Percentiles rank a stretch among this genome's conserved stretches.
phyloP scores from a whole-genome alignment of 1,139 yeast genomes.

The Taphrina wiesneri region DNA sequence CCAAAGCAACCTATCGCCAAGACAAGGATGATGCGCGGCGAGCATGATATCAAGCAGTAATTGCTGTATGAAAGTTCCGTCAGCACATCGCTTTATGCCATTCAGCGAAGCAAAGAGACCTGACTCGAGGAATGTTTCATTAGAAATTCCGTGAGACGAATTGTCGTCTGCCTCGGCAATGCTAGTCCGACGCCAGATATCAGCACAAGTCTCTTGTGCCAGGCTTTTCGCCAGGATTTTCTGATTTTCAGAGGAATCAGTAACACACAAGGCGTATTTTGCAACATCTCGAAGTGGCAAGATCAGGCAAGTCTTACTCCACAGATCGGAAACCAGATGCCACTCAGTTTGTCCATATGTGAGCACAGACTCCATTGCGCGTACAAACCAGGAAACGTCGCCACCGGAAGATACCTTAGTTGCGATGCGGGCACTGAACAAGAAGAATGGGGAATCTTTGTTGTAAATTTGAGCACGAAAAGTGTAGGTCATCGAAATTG shows the following conservation, averaged over 20 bases:
- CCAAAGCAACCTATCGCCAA: slow-evolving; percentile 55
- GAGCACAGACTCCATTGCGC: slow-evolving; percentile 13
- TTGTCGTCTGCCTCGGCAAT: slow-evolving; percentile 28
- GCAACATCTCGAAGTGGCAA: background rate
- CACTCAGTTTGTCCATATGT: background rate
- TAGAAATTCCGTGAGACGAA: slow-evolving; percentile 41
- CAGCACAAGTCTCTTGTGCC: slow-evolving; percentile 40
- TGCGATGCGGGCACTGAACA: slow-evolving; percentile 49
- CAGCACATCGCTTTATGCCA: slow-evolving; percentile 36
- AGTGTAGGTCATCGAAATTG: background rate
- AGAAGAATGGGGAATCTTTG: background rate
- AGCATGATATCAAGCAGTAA: slow-evolving; percentile 55
- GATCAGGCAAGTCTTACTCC: slow-evolving; percentile 1
- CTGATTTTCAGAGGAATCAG: background rate
- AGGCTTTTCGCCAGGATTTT: slow-evolving; percentile 5
- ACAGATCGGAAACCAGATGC: background rate
- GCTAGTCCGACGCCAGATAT: background rate
- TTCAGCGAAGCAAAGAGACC: background rate
- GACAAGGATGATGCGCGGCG: slow-evolving; percentile 54
- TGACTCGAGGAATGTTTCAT: background rate
- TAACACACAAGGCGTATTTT: background rate
- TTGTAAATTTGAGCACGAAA: slow-evolving; percentile 13
- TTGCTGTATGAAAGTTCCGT: slow-evolving; percentile 47
- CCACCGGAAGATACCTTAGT: slow-evolving; percentile 49
- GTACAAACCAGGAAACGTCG: slow-evolving; percentile 25